Conservation (phyloP, 1,139 yeast genomes). For the Saccharomycopsis crataegensis region DNA sequence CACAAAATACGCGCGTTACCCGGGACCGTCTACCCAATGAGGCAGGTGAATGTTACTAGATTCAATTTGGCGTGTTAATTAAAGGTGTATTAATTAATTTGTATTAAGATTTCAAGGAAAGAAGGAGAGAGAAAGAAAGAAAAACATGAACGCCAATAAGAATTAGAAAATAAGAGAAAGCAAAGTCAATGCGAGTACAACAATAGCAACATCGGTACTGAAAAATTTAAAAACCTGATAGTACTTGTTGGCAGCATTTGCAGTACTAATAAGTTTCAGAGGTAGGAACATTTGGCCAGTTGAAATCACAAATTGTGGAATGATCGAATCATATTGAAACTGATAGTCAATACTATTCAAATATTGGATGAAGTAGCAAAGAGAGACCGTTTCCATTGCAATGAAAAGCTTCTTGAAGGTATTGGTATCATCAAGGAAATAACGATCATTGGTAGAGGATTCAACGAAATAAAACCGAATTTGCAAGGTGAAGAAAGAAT, state of each 20-base stretch:
- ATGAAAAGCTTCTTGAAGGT: conserved; percentile 12
- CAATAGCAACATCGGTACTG: conserved; percentile 6
- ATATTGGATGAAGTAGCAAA: conserved; percentile 3
- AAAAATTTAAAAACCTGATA: conserved; percentile 16
- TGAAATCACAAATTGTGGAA: conserved; percentile 1
- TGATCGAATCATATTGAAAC: conserved; percentile 16
- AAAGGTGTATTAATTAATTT: too few relatives aligned
- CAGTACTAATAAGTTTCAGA: neutral
- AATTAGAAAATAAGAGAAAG: neutral
- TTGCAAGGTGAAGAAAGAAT: conserved; percentile 5
- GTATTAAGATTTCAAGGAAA: too few relatives aligned
- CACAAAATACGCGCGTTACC: too few relatives aligned
- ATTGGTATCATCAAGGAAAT: neutral
- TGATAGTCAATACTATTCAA: conserved; percentile 1
- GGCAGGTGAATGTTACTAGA: too few relatives aligned
- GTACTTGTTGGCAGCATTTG: conserved; percentile 8
- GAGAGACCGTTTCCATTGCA: conserved; percentile 7
- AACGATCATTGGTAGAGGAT: neutral
- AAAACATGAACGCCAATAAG: neutral
- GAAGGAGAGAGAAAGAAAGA: neutral
- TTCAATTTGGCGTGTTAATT: too few relatives aligned
- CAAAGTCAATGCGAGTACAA: neutral
- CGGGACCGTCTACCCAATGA: too few relatives aligned
- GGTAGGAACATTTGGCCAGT: conserved; percentile 5
- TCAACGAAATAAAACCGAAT: neutral